Percentiles rank a stretch among this genome's conserved stretches.
Conservation (phyloP, 2,329 filamentous ascomycete species). For the Microcyclosporella mali region DNA sequence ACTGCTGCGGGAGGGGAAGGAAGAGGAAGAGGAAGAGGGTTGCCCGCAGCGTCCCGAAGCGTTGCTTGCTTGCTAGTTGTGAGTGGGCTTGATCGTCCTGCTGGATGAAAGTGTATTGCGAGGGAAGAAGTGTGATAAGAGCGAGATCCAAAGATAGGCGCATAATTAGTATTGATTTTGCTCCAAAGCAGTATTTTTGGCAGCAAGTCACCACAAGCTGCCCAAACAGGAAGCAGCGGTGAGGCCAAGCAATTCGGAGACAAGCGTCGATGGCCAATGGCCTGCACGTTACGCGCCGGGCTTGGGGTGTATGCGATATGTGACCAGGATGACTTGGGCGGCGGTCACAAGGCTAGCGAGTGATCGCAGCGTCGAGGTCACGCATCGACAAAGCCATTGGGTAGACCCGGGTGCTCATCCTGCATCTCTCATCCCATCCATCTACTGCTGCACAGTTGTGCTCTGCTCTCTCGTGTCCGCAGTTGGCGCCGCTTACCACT, state of each 20-base stretch:
- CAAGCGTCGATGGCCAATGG: constrained; percentile 10
- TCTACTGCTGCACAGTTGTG: constrained; percentile 4
- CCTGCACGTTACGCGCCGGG: constrained; percentile 11
- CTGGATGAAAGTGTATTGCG: background rate
- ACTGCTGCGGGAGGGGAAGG: background rate
- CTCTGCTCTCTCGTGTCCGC: constrained; percentile 10
- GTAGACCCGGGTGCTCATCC: constrained; percentile 6
- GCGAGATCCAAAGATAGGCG: constrained; percentile 12
- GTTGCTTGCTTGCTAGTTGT: constrained; percentile 11
- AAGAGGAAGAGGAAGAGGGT: constrained; percentile 4
- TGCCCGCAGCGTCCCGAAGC: constrained; percentile 18
- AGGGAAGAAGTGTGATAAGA: background rate
- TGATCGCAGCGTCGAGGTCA: constrained; percentile 6
- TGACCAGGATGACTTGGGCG: constrained; percentile 16
- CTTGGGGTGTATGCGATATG: constrained; percentile 4
- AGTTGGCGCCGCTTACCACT: constrained; percentile 24
- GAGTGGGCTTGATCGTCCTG: constrained; percentile 10
- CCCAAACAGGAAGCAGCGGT: constrained; percentile 8
- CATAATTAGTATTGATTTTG: constrained; percentile 10
- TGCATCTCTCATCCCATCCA: constrained; percentile 8
- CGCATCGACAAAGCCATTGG: constrained; percentile 10
- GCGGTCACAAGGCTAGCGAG: constrained; percentile 12
- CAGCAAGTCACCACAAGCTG: background rate
- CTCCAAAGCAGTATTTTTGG: constrained; percentile 7
- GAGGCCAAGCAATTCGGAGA: constrained; percentile 4